Conservation (phyloP, 2,329 filamentous ascomycete species). For the Piedraia hortae region DNA sequence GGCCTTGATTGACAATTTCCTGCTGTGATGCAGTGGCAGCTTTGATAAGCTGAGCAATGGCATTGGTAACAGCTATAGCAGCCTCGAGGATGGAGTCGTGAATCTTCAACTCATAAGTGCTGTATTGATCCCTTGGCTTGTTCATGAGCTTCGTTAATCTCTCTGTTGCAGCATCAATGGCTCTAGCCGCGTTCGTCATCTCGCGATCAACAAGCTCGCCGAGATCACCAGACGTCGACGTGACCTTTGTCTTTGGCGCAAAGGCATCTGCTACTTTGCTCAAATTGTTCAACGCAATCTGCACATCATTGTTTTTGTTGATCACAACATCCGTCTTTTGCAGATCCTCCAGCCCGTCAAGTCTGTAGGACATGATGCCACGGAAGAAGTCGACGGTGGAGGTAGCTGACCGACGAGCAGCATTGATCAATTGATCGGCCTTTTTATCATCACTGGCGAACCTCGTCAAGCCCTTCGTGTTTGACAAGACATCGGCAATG, state of each 20-base stretch:
- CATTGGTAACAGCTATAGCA: constrained; percentile 74
- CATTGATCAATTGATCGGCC: constrained; percentile 56
- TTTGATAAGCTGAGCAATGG: constrained; percentile 82
- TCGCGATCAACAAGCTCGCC: constrained; percentile 83
- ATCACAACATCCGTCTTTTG: constrained; percentile 95
- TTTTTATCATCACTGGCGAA: constrained; percentile 93
- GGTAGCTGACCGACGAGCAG: constrained; percentile 57
- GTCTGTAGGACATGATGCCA: constrained; percentile 69
- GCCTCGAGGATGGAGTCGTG: constrained; percentile 87
- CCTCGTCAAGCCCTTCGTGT: constrained; percentile 80
- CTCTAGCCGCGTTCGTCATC: constrained; percentile 76
- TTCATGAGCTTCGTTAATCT: constrained; percentile 78
- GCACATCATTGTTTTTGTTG: constrained; percentile 88
- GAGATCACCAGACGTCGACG: constrained; percentile 52
- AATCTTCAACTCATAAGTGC: constrained; percentile 86
- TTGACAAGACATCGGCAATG: constrained; percentile 78
- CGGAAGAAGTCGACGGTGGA: constrained; percentile 89
- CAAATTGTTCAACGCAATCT: constrained; percentile 75
- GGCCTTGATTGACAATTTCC: constrained; percentile 84
- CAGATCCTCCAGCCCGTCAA: constrained; percentile 68
- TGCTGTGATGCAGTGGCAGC: constrained; percentile 79
- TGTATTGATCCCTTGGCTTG: constrained; percentile 86
- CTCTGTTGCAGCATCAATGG: constrained; percentile 74
- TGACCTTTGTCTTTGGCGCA: constrained; percentile 66
- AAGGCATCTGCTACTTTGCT: constrained; percentile 85